Evolutionary conservation across 73 alveolate genomes (phyloP).

Genomic region (Stentor coeruleus): DNA sequence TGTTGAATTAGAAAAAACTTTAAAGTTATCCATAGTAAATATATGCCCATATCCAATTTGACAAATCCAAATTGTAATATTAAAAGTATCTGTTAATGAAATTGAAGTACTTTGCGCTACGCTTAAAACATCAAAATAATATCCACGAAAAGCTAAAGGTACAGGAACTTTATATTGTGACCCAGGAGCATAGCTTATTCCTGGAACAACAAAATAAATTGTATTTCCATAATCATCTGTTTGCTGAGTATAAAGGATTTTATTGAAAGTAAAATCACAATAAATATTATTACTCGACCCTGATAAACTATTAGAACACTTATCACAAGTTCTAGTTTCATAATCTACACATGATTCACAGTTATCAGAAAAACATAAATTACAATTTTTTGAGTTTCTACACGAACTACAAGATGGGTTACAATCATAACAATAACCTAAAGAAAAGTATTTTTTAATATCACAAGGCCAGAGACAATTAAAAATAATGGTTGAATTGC

Average conservation of each 20-base stretch:
- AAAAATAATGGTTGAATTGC: no score
- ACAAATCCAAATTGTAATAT: neutral
- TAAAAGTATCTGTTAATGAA: neutral
- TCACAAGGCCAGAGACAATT: neutral
- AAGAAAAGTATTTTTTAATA: no score
- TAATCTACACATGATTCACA: no score
- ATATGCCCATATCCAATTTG: neutral
- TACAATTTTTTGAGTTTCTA: neutral
- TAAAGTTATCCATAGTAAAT: neutral
- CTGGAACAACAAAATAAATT: no score
- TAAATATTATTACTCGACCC: no score
- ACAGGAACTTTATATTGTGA: neutral
- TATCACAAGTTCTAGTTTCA: no score
- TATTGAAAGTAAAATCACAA: no score
- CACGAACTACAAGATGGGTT: neutral
- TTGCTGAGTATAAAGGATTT: no score
- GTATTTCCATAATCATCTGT: no score
- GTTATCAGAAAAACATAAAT: neutral
- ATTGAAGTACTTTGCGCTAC: neutral
- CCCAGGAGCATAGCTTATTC: no score
- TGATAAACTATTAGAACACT: no score
- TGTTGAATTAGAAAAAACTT: neutral
- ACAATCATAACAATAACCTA: neutral
- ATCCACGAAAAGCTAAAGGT: constrained; percentile 4
- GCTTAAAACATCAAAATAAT: neutral